Conservation (phyloP, 805 yeast species). For the Starmera pachycereana region DNA sequence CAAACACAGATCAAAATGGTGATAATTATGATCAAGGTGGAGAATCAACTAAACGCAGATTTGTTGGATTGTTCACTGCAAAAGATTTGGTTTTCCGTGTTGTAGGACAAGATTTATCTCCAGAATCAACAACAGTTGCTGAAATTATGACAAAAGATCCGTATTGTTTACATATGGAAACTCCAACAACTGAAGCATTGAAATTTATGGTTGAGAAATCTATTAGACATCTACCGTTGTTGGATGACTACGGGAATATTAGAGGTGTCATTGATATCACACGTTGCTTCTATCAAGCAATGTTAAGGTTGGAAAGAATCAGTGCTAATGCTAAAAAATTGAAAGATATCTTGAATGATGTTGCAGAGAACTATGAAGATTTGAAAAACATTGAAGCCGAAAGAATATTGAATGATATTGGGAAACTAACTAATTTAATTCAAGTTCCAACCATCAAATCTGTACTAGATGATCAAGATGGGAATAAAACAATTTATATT, state of each 20-base stretch:
- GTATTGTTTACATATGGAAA: conserved; percentile 22
- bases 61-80: conserved; percentile 34
- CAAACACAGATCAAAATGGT: conserved; percentile 8
- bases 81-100: conserved; percentile 37
- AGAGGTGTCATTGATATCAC: conserved; percentile 37
- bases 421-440: conserved; percentile 26
- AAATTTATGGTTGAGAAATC: conserved; percentile 30
- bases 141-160: conserved; percentile 32
- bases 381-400: conserved; percentile 13
- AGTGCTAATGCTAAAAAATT: conserved; percentile 26
- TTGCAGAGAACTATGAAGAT: conserved; percentile 20
- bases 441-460: conserved; percentile 30
- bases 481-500: conserved; percentile 21
- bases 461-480: conserved; percentile 5
- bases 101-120: conserved; percentile 21
- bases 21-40: background rate
- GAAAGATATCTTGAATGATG: conserved; percentile 19
- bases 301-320: conserved; percentile 31
- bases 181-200: conserved; percentile 32
- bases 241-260: conserved; percentile 25
- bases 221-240: conserved; percentile 33
- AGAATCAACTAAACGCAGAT: conserved; percentile 2
- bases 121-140: conserved; percentile 19
- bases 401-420: conserved; percentile 23
- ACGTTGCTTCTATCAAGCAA: conserved; percentile 36